Evolutionary conservation across 495 filamentous ascomycete genomes (phyloP).

Genomic region (Daldinia loculata): DNA sequence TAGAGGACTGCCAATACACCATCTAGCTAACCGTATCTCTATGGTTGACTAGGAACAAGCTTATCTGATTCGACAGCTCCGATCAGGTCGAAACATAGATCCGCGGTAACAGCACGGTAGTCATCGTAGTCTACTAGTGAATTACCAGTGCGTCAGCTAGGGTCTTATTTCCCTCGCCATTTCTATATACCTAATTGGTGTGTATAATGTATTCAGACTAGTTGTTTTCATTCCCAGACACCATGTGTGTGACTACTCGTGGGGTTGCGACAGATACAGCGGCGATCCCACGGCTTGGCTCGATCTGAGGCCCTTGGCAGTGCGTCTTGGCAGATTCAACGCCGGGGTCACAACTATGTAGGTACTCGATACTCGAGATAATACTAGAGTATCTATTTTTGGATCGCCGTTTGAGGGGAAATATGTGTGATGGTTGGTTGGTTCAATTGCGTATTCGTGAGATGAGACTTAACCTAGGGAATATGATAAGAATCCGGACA

Average conservation of each 20-base stretch:
- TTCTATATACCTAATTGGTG: background rate
- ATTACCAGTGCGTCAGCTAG: constrained; percentile 13
- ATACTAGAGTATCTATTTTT: constrained; percentile 8
- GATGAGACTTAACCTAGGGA: constrained; percentile 20
- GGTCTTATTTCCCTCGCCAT: background rate
- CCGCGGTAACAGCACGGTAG: constrained; percentile 12
- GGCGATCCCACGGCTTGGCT: constrained; percentile 41
- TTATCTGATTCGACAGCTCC: constrained; percentile 17
- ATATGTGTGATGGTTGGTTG: background rate
- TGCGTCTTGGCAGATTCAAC: constrained; percentile 20
- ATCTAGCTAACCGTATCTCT: constrained; percentile 4
- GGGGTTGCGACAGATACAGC: constrained; percentile 29
- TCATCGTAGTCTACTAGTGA: background rate
- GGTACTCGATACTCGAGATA: background rate
- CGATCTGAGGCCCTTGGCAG: constrained; percentile 41
- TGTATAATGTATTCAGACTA: background rate
- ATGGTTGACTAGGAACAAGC: background rate
- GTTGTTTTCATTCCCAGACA: constrained; percentile 15
- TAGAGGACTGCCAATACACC: constrained; percentile 2
- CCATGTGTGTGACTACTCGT: constrained; percentile 7
- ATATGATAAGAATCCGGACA: constrained; percentile 20
- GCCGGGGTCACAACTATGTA: background rate
- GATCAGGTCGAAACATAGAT: constrained; percentile 26
- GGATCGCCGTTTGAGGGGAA: background rate
- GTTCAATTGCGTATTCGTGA: constrained; percentile 6